These are phyloP conservation scores for Rhododendron simsii DNA, from an alignment of 148 eudicot genomes.

Conservation along the genomic window DNA sequence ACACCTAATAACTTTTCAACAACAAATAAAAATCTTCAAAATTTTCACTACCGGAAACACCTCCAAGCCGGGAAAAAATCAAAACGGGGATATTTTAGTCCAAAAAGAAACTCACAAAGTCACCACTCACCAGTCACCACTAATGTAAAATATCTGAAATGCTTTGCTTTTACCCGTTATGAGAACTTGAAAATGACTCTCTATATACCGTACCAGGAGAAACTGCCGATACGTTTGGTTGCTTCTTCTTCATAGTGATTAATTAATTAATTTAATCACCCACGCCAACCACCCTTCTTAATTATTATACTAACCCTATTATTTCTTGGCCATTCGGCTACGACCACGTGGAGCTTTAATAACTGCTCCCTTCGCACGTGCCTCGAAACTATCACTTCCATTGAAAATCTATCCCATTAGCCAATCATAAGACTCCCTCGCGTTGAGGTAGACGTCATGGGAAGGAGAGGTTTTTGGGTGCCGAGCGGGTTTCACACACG, in stretches of 20 bases:
- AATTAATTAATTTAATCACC: background rate
- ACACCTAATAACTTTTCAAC: too few relatives aligned
- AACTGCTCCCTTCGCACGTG: background rate
- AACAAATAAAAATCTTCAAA: too few relatives aligned
- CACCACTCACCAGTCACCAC: background rate
- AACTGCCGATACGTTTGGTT: background rate
- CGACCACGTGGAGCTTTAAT: background rate
- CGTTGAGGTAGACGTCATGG: background rate
- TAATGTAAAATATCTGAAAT: background rate
- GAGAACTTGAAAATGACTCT: background rate
- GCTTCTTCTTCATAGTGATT: background rate
- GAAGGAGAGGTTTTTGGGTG: too few relatives aligned
- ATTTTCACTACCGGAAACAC: too few relatives aligned
- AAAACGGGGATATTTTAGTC: too few relatives aligned
- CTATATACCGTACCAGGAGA: background rate
- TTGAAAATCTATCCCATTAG: background rate
- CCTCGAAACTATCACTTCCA: background rate
- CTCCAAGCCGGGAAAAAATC: too few relatives aligned
- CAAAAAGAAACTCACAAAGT: background rate
- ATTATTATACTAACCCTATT: background rate
- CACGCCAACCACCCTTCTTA: background rate
- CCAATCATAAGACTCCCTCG: background rate
- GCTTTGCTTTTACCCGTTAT: background rate
- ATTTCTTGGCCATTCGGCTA: background rate
- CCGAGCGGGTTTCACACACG: too few relatives aligned